Evolutionary conservation across 2,329 filamentous ascomycete species (phyloP), one percentile per base, ranked within the genome.

Genomic region (Fusarium zealandicum): DNA sequence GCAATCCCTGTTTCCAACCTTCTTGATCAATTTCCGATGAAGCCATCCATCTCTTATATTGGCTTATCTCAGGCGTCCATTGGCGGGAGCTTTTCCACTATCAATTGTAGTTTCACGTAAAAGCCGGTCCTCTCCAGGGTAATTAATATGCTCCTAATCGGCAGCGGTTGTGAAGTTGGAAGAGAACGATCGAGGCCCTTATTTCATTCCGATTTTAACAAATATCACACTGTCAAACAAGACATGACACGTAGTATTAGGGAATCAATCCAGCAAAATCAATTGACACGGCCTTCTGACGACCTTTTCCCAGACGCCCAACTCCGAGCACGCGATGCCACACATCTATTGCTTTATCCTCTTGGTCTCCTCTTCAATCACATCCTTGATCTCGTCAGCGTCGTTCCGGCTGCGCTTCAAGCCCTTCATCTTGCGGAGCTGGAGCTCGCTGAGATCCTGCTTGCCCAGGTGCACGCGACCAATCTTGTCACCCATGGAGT

Each of bases 371-470:
- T 77, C 74, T 17, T 76, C 59, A 8, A 66, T 74, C 51, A 80
- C 76, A 64, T 78, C 79, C 52, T 76, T 80, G 44, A 81, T 74
- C 54, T 78, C 78, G 13, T 68, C 78, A 4, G 77, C 80, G 44
- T 82, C 84, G 59, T 87, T 87, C 48, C 91, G 85, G 61, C 83
- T 86, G 63, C 95, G 83, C 85, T 98, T 99, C 65, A 99, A 76
- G 64, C 93, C 95, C 86, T 99, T 99, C 93, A 99, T 98, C 86
- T 99, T 99, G 71, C 95, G 88, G 46, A 93, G 96, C 81, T 99
- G 95, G 75, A 99, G 76, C 67, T 89, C 84, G 70, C 81, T 82
- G 54, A 99, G 82, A 77, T 99, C 92, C 77, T 97, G 92, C 79
- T 89, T 92, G 70, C 90, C 92, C 55, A 96, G 76, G 74, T 99